Base-by-base conservation (phyloP, 1,284 basidiomycete genomes). In the Pseudozyma thailandica region DNA sequence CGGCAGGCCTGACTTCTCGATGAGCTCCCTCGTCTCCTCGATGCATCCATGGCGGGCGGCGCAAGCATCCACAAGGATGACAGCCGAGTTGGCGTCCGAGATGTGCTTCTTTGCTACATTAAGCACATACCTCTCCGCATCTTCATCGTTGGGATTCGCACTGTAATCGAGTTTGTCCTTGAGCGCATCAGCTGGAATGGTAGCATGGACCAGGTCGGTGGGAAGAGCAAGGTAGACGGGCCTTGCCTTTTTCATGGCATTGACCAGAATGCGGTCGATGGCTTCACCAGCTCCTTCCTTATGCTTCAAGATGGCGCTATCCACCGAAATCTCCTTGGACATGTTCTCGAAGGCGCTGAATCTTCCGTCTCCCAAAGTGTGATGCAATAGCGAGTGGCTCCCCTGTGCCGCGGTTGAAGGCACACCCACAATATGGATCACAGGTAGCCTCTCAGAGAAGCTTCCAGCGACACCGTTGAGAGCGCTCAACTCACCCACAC, bases 151-250 rank as follows among this genome's bases (percentile, higher is more conserved):
- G 70, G 72, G 16, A 3, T 61, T 39, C 1, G 58, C 46, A 18
- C 50, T 37, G 16, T 59, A 50, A 25, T 58, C 53, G 26, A 80
- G 50, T 1, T 90, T 89, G 0, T 85, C 88, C 51, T 88, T 84
- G 48, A 98, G 87, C 9, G 88, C 86, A 43, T 87, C 86, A 3
- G 88, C 84, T 0, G 91, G 87, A 25, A 94, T 89, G 75, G 89
- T 88, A 48, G 86, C 85, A 75, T 88, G 87, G 6, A 92, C 90
- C 39, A 94, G 84, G 77, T 98, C 91, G 13, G 90, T 94, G 0
- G 94, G 95, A 6, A 98, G 86, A 35, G 91, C 88, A 51, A 98
- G 84, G 82, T 98, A 98, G 18, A 91, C 92, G 0, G 94, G 94
- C 20, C 91, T 88, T 31, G 90, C 91, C 87, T 66, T 66, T 33